Evolutionary conservation across 176 grass and related monocot species (phyloP), one percentile per base, ranked within the genome.

Genomic region (Zoysia japonica): DNA sequence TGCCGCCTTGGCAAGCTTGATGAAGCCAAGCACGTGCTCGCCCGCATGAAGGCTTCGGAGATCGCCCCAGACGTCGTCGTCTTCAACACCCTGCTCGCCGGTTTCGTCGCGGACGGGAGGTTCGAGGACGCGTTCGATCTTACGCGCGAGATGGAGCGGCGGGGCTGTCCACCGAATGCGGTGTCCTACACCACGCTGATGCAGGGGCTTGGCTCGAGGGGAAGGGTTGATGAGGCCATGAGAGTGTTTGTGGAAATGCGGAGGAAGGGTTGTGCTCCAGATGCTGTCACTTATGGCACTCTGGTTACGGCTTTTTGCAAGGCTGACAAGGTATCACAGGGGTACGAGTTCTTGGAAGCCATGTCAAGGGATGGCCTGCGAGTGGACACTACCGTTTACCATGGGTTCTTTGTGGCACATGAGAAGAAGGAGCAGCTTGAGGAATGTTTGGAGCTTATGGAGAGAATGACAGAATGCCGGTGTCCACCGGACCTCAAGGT

Each of bases 171-270:
- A 42, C 95, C 92, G 17, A 98, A 94, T 61, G 86, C 88, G 0
- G 87, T 98, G 71, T 98, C 92, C 17, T 98, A 94, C 90, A 98
- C 92, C 43, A 94, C 95, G 16, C 67, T 98, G 62, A 98, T 98
- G 84, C 95, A 94, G 85, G 95, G 90, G 35, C 83, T 98, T 1
- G 93, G 95, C 13, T 15, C 88, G 5, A 87, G 80, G 80, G 92
- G 87, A 43, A 83, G 88, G 72, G 89, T 98, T 77, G 90, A 98
- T 54, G 91, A 94, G 78, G 95, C 92, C 14, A 90, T 94, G 87
- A 19, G 79, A 65, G 50, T 98, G 90, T 98, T 98, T 87, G 95
- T 94, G 74, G 92, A 98, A 98, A 94, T 98, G 95, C 82, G 70
- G n/a, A 90, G 87, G 71, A 90, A 85, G 80, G 85, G 82, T 48